A percentile compares a stretch with the other conserved stretches of the same genome.
phyloP scores from a whole-genome alignment of 2,329 filamentous ascomycete genomes.

The Cercospora sp. region DNA sequence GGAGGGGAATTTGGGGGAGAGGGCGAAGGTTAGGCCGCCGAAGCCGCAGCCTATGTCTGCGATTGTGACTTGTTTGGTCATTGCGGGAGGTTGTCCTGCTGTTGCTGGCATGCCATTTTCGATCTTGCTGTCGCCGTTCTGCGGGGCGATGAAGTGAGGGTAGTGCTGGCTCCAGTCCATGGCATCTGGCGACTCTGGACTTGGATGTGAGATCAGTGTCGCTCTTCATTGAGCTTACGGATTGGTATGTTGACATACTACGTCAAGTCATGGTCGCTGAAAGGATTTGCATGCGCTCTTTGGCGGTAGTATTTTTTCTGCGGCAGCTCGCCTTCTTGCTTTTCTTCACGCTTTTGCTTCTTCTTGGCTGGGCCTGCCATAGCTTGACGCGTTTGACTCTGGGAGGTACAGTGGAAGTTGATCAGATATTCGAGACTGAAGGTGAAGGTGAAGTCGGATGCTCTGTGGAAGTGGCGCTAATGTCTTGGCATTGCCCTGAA shows the following conservation, averaged over 20 bases:
- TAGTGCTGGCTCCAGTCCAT: conserved; percentile 94
- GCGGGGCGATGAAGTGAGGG: conserved; percentile 61
- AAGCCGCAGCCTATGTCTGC: conserved; percentile 98
- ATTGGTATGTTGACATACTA: conserved; percentile 65
- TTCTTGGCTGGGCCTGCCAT: conserved; percentile 44
- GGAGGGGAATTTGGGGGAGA: conserved; percentile 78
- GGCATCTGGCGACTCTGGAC: conserved; percentile 72
- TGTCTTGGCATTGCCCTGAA: background rate
- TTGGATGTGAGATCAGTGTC: conserved; percentile 45
- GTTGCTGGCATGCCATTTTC: background rate
- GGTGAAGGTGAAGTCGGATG: background rate
- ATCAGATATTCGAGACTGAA: background rate
- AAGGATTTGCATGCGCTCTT: conserved; percentile 94
- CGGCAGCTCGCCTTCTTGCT: conserved; percentile 63
- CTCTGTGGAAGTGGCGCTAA: background rate
- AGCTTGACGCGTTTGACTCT: background rate
- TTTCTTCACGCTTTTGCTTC: conserved; percentile 50
- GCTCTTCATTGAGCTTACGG: background rate
- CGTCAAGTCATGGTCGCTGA: conserved; percentile 85
- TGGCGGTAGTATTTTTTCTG: conserved; percentile 97
- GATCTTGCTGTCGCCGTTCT: conserved; percentile 7
- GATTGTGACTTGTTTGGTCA: conserved; percentile 76
- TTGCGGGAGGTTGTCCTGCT: conserved; percentile 19
- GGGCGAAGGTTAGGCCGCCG: conserved; percentile 82
- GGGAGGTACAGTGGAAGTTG: background rate